Evolutionary conservation across 2,329 filamentous ascomycete genomes (phyloP), one percentile per base, ranked within the genome.

Genomic region (Fusarium ramigenum): DNA sequence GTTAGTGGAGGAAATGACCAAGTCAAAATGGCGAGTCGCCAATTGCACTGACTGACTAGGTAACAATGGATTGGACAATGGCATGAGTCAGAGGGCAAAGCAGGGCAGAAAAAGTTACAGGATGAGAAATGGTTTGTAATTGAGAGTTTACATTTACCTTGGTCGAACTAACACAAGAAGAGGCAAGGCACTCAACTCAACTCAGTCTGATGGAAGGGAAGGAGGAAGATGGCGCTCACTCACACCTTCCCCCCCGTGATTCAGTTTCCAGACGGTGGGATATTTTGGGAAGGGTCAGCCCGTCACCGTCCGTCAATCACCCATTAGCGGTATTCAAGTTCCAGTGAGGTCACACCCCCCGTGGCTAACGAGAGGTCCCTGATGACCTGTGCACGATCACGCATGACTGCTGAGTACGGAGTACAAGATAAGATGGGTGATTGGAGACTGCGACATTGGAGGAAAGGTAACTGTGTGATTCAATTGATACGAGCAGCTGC

Each of bases 241-340:
- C 23, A 53, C 50, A 40, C 57, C 47, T 66, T 66, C 69, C 64
- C 50, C 43, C 42, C 36, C 46, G 50, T 69, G 66, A 47, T 52
- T 69, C 60, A 65, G 69, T 59, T 62, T 68, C 65, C n/a, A 66
- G 57, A 72, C 56, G 44, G 57, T 73, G 60, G 65, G 75, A 73
- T 77, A 76, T 77, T 75, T 76, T 77, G 67, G 75, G 60, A 61
- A 76, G 60, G 66, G 71, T 72, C 71, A 76, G 68, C 67, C 65
- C 69, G 67, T 63, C 65, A 60, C 62, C 43, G 47, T 46, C 59
- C 28, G 37, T 40, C 53, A 49, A 39, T 37, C 53, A 49, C 23
- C 44, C 39, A 47, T 54, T 39, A 66, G 43, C 23, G 42, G 25
- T 36, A 37, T 23, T 47, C 44, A 23, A 32, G 23, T 39, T 62